Evolutionary conservation across 176 grass and related monocot genomes (phyloP), one percentile per base, ranked within the genome.

Genomic region (Musa acuminata): DNA sequence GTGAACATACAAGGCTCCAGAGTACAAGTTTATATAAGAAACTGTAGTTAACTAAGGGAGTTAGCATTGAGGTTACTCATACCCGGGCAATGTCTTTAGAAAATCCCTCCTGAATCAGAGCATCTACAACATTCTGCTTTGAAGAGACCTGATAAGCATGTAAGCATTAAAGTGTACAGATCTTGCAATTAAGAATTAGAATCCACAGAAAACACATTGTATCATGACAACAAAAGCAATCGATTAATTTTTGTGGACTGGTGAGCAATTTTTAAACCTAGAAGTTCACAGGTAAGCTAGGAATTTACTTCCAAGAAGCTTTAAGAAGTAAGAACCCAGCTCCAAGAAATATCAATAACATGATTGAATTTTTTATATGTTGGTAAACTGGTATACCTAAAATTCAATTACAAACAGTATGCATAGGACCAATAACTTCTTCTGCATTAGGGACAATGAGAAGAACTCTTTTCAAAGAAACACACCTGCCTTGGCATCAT

Each of bases 71-170:
- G 49, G 8, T 16, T 74, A 24, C 16, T 16, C 54, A 87, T 89
- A 99, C 90, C 80, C 78, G 72, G 80, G 95, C 95, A 79, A 94
- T 82, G 75, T 99, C 95, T 75, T 83, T 17, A 76, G 95, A 99
- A 83, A 89, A 94, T 55, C 87, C 82, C 72, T 72, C 87, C 55
- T 84, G 84, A 81, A 89, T 77, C 64, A 99, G 83, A 73, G 86
- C 79, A 72, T 94, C 79, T 2, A 91, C 76, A 60, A 99, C 86
- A 79, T 91, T 80, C 57, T 89, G 82, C 55, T 99, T 94, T 49
- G 90, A 89, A 79, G 81, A 81, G 86, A 99, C 80, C 90, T 99
- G 60, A 10, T 2, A 80, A 51, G 51, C 24, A 72, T 0, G 78
- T 19, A 85, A 92, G 55, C 24, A 3, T 65, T 23, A 63, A 51